Conservation (phyloP, 257 asterid species). For the Penstemon eatonii region DNA sequence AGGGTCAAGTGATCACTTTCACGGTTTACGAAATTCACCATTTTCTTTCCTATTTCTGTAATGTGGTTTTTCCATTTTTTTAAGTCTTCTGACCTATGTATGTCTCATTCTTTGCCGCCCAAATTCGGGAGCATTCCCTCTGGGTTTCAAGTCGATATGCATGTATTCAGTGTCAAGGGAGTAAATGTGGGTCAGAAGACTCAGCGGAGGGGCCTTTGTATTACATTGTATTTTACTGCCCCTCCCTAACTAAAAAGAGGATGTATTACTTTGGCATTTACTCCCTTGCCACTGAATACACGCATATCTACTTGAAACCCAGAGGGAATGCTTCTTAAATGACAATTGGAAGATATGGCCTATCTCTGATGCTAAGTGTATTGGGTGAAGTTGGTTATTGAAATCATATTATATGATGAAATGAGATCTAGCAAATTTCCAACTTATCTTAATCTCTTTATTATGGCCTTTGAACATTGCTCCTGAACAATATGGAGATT, state of each 20-base stretch:
- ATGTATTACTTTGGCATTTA: not conserved
- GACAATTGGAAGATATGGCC: slow-evolving; percentile 26
- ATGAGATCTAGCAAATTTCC: slow-evolving; percentile 21
- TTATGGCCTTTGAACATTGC: not conserved
- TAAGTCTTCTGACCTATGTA: not conserved
- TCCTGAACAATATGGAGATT: not conserved
- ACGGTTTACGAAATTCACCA: not conserved
- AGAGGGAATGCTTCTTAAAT: slow-evolving; percentile 13
- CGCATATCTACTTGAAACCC: not conserved
- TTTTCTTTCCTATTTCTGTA: too few species aligned
- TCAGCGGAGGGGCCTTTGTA: not conserved
- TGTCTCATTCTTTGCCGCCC: too few species aligned
- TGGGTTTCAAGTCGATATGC: too few species aligned
- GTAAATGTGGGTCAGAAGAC: not conserved
- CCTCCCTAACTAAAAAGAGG: not conserved
- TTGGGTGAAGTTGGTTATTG: slow-evolving; percentile 8
- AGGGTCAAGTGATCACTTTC: not conserved
- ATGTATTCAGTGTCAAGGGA: too few species aligned
- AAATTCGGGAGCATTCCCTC: too few species aligned
- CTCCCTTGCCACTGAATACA: not conserved
- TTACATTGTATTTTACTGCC: not conserved
- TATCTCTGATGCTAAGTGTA: slow-evolving; percentile 8
- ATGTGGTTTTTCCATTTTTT: not conserved
- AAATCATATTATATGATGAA: slow-evolving; percentile 14
- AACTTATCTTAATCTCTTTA: slow-evolving; percentile 9